phyloP scores from a whole-genome alignment of 306 rosid species.

The Castanea crenata region DNA sequence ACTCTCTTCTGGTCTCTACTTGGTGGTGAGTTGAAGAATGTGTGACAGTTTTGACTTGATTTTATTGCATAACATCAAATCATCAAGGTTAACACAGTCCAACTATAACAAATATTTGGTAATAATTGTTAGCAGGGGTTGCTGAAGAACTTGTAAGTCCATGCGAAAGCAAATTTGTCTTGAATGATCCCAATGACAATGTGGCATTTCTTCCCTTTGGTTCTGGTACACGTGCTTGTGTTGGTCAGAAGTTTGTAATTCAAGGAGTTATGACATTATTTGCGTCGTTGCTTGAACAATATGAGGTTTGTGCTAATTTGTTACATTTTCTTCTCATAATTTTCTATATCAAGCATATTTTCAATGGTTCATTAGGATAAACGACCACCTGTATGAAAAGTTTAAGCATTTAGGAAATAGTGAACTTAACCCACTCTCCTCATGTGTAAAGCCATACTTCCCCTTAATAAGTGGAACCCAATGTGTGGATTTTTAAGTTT shows the following conservation, averaged over 20 bases:
- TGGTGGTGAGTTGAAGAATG: slow-evolving; percentile 6
- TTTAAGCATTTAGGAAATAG: too few species aligned
- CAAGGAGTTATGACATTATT: slow-evolving; percentile 58
- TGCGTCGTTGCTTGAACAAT: slow-evolving; percentile 53
- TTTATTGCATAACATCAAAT: neutral
- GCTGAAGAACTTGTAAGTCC: slow-evolving; percentile 27
- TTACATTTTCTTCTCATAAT: neutral
- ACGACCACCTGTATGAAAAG: too few species aligned
- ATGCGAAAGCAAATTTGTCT: slow-evolving; percentile 33
- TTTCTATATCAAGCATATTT: neutral
- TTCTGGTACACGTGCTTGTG: slow-evolving; percentile 66
- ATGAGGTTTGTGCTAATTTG: slow-evolving; percentile 52
- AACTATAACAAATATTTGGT: slow-evolving; percentile 16
- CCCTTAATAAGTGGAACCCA: too few species aligned
- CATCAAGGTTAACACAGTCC: neutral
- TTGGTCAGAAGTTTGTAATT: slow-evolving; percentile 69
- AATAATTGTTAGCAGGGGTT: slow-evolving; percentile 30
- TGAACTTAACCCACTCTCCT: too few species aligned
- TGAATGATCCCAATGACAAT: slow-evolving; percentile 63
- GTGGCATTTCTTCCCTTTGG: slow-evolving; percentile 80
- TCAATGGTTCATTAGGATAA: neutral
- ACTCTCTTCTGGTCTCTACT: neutral
- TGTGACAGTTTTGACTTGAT: neutral
- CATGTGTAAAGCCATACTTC: too few species aligned
- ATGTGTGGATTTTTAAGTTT: too few species aligned